Conservation (phyloP, 2,329 filamentous ascomycete species). For the Calonectria hongkongensis region DNA sequence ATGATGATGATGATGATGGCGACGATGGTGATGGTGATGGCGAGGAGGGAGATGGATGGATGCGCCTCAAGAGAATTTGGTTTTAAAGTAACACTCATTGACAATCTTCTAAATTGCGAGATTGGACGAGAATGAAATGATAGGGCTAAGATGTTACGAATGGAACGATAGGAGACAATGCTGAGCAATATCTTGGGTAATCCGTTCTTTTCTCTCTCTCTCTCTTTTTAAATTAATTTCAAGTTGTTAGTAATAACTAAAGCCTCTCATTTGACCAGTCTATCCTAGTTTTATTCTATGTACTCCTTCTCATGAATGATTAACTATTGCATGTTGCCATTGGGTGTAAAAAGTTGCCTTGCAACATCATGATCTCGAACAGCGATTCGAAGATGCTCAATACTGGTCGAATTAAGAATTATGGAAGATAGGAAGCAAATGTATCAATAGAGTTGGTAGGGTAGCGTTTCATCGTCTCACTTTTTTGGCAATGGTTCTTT, state of each 20-base stretch:
- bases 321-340: no score
- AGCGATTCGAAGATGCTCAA: no score
- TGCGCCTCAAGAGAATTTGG: constrained; percentile 24
- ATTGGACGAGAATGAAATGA: background rate
- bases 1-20: background rate
- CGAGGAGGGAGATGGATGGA: background rate
- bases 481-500: constrained; percentile 10
- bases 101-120: background rate
- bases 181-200: background rate
- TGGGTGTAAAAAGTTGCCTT: background rate
- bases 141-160: background rate
- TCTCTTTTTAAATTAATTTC: background rate
- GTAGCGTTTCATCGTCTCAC: background rate
- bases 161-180: background rate
- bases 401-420: no score
- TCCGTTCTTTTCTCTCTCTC: background rate
- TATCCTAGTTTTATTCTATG: background rate
- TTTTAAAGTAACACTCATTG: constrained; percentile 21
- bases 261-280: background rate
- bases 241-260: background rate
- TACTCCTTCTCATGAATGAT: background rate
- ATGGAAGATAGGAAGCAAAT: background rate
- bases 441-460: background rate
- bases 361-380: background rate
- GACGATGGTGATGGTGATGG: background rate